These are phyloP conservation scores for peach (Prunus persica) DNA, from an alignment of 306 rosid genomes.

Conservation along the genomic window DNA sequence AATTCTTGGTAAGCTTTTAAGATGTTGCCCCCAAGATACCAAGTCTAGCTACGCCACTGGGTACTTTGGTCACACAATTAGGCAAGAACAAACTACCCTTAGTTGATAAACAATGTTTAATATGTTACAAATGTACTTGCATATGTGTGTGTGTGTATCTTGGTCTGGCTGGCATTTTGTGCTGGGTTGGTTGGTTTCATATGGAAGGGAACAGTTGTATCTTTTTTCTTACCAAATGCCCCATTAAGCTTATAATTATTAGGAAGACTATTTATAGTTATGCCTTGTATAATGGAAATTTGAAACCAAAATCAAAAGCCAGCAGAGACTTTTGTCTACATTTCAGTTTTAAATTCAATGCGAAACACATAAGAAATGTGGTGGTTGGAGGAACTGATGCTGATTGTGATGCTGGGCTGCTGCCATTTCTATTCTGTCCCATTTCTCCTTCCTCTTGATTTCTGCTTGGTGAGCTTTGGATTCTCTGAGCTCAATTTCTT, in stretches of 20 bases:
- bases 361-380: constrained; percentile 40
- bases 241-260: background rate
- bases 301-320: constrained; percentile 8
- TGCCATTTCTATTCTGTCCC: constrained; percentile 60
- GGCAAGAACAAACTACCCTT: background rate
- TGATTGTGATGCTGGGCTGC: constrained; percentile 34
- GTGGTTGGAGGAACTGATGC: constrained; percentile 36
- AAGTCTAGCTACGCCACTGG: too few relatives aligned
- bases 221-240: background rate
- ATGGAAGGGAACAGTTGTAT: background rate
- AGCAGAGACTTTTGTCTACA: constrained; percentile 3
- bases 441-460: constrained; percentile 45
- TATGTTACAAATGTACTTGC: background rate
- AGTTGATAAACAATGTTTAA: background rate
- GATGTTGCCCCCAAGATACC: too few relatives aligned
- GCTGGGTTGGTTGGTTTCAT: background rate
- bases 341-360: constrained; percentile 18
- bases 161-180: background rate
- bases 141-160: background rate
- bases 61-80: background rate
- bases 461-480: constrained; percentile 40
- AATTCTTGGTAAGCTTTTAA: too few relatives aligned
- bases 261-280: background rate
- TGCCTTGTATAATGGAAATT: background rate
- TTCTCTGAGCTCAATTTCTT: constrained; percentile 43